Base-by-base conservation (phyloP, 2,329 filamentous ascomycete species). In the Scedosporium apiospermum region DNA sequence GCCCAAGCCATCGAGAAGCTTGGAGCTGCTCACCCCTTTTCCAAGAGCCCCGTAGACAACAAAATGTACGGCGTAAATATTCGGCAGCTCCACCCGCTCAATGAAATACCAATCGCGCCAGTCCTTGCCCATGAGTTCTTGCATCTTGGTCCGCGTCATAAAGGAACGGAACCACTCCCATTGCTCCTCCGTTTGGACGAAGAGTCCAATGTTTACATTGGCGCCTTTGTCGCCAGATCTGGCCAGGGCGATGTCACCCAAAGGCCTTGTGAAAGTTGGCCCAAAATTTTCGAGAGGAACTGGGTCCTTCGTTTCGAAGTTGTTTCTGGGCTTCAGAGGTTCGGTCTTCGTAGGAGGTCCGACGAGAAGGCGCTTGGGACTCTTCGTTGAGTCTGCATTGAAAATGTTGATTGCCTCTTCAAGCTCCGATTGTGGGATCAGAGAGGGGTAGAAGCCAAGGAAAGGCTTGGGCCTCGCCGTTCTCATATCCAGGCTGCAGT, bases 161-260 rank as follows among this genome's bases (percentile, higher is more conserved):
- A 79, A 55, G 1, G 70, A 71, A 42, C 76, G 72, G 14, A 81
- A 65, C 78, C 78, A 80, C 4, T 76, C 71, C 71, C 75, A 81
- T 66, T 80, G 77, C 57, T 79, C 75, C 1, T 70, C 68, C 18
- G 74, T 65, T 4, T 75, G 70, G 4, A 79, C 76, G 65, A 78
- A 83, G 64, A 80, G 74, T 0, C 78, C 78, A 3, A 78, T 71
- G 58, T 80, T 80, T 38, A 71, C 72, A 65, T 80, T 75, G 0
- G 73, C 71, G 0, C 73, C 77, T 63, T 80, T 81, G 60, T 81
- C 78, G 0, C 73, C 73, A 0, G 73, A 73, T 0, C 73, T 60
- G 1, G 66, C 73, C 4, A 70, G 69, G 1, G 71, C 72, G 6
- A 75, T 65, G 38, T 68, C 68, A 0, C 73, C 72, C 1, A 75